Conservation (phyloP, 2,329 filamentous ascomycete species). For the Stenocarpella maydis region DNA sequence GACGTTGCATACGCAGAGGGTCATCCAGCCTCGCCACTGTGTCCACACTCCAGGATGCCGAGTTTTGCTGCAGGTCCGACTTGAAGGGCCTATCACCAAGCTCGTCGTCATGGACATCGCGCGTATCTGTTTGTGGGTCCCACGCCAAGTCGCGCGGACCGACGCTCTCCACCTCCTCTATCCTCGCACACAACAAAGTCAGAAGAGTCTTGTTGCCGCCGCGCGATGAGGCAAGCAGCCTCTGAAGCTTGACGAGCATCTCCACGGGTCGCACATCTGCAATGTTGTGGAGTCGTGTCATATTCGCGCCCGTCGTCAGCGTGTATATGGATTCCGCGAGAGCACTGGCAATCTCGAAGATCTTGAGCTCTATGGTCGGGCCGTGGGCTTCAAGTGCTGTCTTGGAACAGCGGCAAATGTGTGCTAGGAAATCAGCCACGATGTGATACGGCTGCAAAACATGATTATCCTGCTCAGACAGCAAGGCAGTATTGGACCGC, state of each 20-base stretch:
- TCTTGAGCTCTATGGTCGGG: conserved; percentile 57
- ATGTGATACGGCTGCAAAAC: conserved; percentile 52
- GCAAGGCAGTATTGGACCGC: conserved; percentile 34
- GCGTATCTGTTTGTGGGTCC: conserved; percentile 22
- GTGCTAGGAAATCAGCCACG: conserved; percentile 54
- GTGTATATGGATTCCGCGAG: conserved; percentile 48
- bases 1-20: conserved; percentile 8
- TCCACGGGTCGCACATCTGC: conserved; percentile 43
- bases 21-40: conserved; percentile 17
- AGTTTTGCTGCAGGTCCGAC: neutral
- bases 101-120: conserved; percentile 29
- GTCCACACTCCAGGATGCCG: neutral
- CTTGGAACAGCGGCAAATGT: conserved; percentile 53
- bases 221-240: conserved; percentile 51
- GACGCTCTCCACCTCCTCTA: conserved; percentile 36
- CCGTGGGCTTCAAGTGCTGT: conserved; percentile 59
- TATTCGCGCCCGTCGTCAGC: conserved; percentile 41
- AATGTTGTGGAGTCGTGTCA: conserved; percentile 28
- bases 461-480: conserved; percentile 38
- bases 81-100: conserved; percentile 3
- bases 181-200: conserved; percentile 43
- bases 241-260: conserved; percentile 49
- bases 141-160: conserved; percentile 16
- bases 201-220: conserved; percentile 53
- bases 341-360: conserved; percentile 55